Evolutionary conservation across 306 rosid genomes (phyloP).

Genomic region (Abrus precatorius): DNA sequence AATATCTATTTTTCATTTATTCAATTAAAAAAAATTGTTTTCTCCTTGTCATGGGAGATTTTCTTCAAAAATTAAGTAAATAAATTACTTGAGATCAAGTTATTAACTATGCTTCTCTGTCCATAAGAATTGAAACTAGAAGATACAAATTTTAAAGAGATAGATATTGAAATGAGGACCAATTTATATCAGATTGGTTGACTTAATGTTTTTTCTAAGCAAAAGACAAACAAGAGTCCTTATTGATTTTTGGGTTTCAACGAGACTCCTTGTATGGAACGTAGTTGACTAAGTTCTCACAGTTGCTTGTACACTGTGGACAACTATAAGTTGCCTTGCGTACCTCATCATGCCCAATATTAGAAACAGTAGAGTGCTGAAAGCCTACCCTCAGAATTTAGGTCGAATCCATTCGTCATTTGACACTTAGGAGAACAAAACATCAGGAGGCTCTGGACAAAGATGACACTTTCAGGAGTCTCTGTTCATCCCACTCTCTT

Average conservation of each 20-base stretch:
- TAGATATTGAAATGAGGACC: conserved; percentile 16
- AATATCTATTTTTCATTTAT: conserved; percentile 8
- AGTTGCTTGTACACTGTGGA: too few species aligned
- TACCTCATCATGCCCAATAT: neutral
- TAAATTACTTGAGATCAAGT: conserved; percentile 14
- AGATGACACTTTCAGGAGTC: neutral
- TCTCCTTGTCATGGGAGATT: neutral
- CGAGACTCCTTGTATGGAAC: neutral
- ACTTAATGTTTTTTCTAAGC: neutral
- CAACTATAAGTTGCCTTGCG: neutral
- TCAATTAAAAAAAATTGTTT: neutral
- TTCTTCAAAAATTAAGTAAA: too few species aligned
- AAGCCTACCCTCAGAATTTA: neutral
- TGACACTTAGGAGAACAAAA: neutral
- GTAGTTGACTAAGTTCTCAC: neutral
- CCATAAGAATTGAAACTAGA: conserved; percentile 17
- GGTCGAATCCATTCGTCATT: neutral
- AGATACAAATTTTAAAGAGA: neutral
- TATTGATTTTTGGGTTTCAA: neutral
- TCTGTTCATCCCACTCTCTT: neutral
- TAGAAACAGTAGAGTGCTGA: neutral
- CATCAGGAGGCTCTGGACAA: neutral
- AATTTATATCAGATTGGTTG: conserved; percentile 9
- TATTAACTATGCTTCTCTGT: conserved; percentile 13
- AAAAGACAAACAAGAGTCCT: conserved; percentile 6